Evolutionary conservation across 164 flowering plant species (phyloP), one percentile per base, ranked within the genome.

Genomic region (Nymphaea colorata): DNA sequence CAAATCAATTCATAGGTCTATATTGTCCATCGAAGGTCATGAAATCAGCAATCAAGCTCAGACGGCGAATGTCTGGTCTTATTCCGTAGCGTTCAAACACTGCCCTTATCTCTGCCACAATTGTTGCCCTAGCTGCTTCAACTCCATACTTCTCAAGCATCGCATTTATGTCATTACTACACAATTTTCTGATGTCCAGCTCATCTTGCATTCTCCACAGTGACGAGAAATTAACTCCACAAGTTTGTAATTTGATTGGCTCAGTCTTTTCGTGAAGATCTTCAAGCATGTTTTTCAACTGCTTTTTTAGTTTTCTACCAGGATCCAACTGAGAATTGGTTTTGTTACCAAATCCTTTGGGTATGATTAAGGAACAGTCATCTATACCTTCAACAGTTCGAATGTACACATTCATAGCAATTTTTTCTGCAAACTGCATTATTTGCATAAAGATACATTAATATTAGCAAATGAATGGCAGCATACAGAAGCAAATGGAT

Each of bases 121-220:
- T 82, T 67, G 94, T 84, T 43, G 79, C 85, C 76, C 98, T 79
- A 3, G 99, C 99, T 2, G 96, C 99, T 80, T 95, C 99, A 4
- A 95, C 93, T 17, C 98, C 99, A 62, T 83, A 95, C 0, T 94
- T 87, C 0, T 69, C 76, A 43, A 92, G 85, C 82, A 95, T 77
- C 1, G 87, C 83, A 67, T 85, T 80, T 4, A 92, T 81, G 69
- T 77, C 82, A 74, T 95, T 95, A 41, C 94, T 78, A 65, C 78
- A 79, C 15, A 92, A 17, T 25, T 79, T 81, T 41, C 72, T 82
- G n/a, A 84, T 69, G 66, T 90, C 97, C 64, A 92, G 84, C 36
- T 74, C 79, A 71, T 89, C 97, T 67, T 88, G 82, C 86, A 92
- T 71, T 4, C 81, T 62, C 93, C 91, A 87, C 41, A 95, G 78